Percentiles rank a stretch among this genome's conserved stretches.
These are phyloP conservation scores for Hericium rajendrae DNA, from an alignment of 768 basidiomycete species.

Conservation along the genomic window DNA sequence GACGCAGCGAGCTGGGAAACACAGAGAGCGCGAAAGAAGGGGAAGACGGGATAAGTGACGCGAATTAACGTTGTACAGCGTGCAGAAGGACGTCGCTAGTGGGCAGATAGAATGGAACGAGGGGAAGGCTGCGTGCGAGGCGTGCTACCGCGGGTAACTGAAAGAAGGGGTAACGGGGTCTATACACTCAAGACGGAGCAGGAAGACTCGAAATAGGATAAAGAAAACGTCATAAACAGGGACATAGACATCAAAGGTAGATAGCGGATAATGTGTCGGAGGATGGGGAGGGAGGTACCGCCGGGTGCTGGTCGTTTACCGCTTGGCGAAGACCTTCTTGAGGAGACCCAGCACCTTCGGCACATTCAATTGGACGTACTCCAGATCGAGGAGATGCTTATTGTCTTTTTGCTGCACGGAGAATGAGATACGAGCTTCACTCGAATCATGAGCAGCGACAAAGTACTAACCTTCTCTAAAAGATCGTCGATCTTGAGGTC, in stretches of 20 bases:
- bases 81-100: not conserved
- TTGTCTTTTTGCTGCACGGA: conserved; percentile 90
- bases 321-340: conserved; percentile 78
- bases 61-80: conserved; percentile 7
- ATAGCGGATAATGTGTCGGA: not conserved
- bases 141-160: conserved; percentile 8
- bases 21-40: not conserved
- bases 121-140: not conserved
- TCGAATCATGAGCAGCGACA: not conserved
- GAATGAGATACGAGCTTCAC: conserved; percentile 2
- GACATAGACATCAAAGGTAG: not conserved
- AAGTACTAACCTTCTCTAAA: conserved; percentile 74
- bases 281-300: not conserved
- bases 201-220: not conserved
- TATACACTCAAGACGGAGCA: conserved; percentile 2
- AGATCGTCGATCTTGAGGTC: conserved; percentile 98
- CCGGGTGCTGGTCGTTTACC: not conserved
- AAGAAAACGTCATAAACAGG: conserved; percentile 6
- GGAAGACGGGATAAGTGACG: not conserved
- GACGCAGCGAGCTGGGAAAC: not conserved
- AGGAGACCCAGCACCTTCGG: conserved; percentile 87
- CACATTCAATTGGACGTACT: conserved; percentile 96
- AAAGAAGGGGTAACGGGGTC: conserved; percentile 10
- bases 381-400: conserved; percentile 90
- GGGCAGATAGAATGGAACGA: not conserved